Conservation (phyloP, 257 asterid genomes). For the Pogostemon cablin region DNA sequence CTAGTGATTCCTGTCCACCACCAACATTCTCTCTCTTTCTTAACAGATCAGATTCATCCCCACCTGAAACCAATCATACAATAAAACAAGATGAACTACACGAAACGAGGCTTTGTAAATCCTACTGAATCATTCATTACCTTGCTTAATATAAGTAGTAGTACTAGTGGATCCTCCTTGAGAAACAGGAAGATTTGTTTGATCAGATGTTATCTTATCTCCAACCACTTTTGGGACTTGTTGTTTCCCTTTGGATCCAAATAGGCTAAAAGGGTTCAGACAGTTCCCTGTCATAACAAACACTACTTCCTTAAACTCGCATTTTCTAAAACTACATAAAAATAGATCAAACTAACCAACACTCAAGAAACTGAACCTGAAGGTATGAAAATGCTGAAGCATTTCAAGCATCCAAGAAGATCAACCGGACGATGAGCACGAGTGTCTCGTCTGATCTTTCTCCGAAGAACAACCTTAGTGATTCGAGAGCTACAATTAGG, state of each 20-base stretch:
- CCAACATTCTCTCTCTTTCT: not conserved
- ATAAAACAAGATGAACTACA: not conserved
- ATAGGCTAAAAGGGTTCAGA: conserved; percentile 45
- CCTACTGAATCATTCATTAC: not conserved
- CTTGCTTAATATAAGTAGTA: not conserved
- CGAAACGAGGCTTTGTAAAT: no score
- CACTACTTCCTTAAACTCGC: not conserved
- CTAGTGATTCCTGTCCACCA: not conserved
- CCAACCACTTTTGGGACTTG: not conserved
- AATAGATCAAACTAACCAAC: not conserved
- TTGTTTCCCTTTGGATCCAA: conserved; percentile 28
- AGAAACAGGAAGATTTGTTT: not conserved
- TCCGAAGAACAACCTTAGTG: conserved; percentile 63
- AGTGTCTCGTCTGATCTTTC: conserved; percentile 34
- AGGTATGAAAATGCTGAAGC: conserved; percentile 59
- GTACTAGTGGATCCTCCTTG: conserved; percentile 8
- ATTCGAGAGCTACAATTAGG: conserved; percentile 61
- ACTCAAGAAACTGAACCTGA: conserved; percentile 36
- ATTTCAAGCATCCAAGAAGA: conserved; percentile 60
- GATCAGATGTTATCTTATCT: conserved; percentile 4
- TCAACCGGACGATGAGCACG: not conserved
- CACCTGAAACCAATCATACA: not conserved
- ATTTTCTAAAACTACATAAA: no score
- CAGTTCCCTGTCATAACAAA: conserved; percentile 41
- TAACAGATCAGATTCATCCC: not conserved